A percentile compares a stretch with the other conserved stretches of the same genome.
Conservation (phyloP, 345 rosid species). For the Raphanus sativus region DNA sequence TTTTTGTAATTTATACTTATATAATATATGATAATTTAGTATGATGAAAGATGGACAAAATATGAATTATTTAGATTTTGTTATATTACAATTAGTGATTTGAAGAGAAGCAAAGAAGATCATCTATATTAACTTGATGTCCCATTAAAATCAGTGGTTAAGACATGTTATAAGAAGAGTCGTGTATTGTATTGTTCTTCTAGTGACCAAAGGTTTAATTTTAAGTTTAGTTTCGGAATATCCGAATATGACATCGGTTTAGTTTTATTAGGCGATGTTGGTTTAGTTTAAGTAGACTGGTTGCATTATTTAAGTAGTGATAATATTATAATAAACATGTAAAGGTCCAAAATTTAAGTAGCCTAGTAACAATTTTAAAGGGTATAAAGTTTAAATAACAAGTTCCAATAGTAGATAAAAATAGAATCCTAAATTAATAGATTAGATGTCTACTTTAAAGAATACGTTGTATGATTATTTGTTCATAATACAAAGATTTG, state of each 20-base stretch:
- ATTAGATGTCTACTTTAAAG: too few relatives aligned
- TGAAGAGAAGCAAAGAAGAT: neutral
- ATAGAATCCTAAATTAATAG: too few relatives aligned
- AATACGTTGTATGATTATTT: too few relatives aligned
- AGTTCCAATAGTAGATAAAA: too few relatives aligned
- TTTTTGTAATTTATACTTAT: neutral
- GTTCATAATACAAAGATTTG: too few relatives aligned
- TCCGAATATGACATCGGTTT: neutral
- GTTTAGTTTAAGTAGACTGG: neutral
- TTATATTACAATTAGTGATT: neutral
- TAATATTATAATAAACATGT: neutral
- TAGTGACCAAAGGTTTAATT: neutral
- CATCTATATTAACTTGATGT: neutral
- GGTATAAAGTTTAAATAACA: too few relatives aligned
- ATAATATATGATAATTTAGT: neutral
- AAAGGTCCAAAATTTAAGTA: neutral
- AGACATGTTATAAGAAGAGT: neutral
- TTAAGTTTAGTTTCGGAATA: too few relatives aligned
- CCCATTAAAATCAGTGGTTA: too few relatives aligned
- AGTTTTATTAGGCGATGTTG: neutral
- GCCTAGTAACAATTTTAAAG: neutral
- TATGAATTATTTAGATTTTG: neutral
- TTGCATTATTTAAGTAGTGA: neutral
- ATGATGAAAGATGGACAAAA: neutral
- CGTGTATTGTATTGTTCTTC: neutral